A percentile compares a stretch with the other conserved stretches of the same genome.
These are phyloP conservation scores for Pleurotus tuoliensis DNA, from an alignment of 768 basidiomycete genomes.

Conservation along the genomic window DNA sequence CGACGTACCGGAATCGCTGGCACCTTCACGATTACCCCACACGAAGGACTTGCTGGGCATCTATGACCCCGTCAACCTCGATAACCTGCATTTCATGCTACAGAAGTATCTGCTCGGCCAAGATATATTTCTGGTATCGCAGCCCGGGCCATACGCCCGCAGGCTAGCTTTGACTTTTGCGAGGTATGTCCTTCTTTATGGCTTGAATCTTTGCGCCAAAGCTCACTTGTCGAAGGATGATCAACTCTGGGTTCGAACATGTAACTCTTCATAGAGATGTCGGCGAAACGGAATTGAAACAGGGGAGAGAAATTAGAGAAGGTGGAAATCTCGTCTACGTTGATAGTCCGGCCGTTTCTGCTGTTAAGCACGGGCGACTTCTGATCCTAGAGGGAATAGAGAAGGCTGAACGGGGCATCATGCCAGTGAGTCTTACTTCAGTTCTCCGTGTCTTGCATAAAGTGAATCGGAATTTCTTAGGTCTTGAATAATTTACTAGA, in stretches of 20 bases:
- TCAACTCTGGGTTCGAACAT: slow-evolving; percentile 68
- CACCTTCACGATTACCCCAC: slow-evolving; percentile 46
- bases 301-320: slow-evolving; percentile 60
- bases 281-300: slow-evolving; percentile 71
- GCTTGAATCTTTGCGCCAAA: background rate
- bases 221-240: slow-evolving; percentile 31
- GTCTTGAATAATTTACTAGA: slow-evolving; percentile 66
- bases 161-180: slow-evolving; percentile 62
- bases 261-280: slow-evolving; percentile 65
- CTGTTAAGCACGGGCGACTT: slow-evolving; percentile 61
- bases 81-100: slow-evolving; percentile 61
- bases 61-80: slow-evolving; percentile 47
- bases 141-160: slow-evolving; percentile 66
- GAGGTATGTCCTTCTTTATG: slow-evolving; percentile 29
- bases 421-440: slow-evolving; percentile 46
- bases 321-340: slow-evolving; percentile 65
- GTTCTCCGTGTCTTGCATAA: background rate
- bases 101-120: slow-evolving; percentile 68
- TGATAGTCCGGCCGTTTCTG: slow-evolving; percentile 63
- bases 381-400: slow-evolving; percentile 69
- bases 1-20: slow-evolving; percentile 45
- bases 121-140: slow-evolving; percentile 62
- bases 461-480: slow-evolving; percentile 18
- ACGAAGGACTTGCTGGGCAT: slow-evolving; percentile 43
- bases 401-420: slow-evolving; percentile 69